Evolutionary conservation across 2,329 filamentous ascomycete species (phyloP).

Genomic region (Colletotrichum gloeosporioides): DNA sequence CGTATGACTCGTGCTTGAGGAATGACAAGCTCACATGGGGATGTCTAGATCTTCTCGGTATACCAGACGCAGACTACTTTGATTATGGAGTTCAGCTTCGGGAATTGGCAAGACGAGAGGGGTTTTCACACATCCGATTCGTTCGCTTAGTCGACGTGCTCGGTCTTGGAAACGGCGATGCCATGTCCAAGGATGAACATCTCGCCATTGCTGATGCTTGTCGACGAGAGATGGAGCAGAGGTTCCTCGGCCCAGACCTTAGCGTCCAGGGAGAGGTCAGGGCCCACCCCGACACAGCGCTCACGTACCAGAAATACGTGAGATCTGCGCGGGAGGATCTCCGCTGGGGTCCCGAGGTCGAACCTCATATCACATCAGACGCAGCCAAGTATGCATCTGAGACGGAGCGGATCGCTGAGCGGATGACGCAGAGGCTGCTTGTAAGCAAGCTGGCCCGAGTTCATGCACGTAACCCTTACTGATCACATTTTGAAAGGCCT

Average conservation of each 20-base stretch:
- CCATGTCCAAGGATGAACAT: not conserved
- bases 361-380: not conserved
- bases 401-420: not conserved
- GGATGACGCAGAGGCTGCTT: not conserved
- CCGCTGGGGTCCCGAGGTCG: not conserved
- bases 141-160: not conserved
- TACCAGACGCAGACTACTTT: not conserved
- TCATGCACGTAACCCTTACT: not conserved
- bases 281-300: not conserved
- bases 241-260: not conserved
- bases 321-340: not conserved
- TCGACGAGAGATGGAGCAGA: not conserved
- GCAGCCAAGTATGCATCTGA: not conserved
- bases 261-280: not conserved
- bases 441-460: not conserved
- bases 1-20: not conserved
- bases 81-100: slow-evolving; percentile 6
- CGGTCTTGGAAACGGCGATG: not conserved
- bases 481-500: not conserved
- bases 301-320: not conserved
- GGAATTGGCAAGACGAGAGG: not conserved
- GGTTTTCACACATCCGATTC: not conserved
- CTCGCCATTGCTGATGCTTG: not conserved
- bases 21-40: not conserved
- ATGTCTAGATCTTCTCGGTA: not conserved